Evolutionary conservation across 768 basidiomycete species (phyloP).

Genomic region (Rhodotorula kratochvilovae): DNA sequence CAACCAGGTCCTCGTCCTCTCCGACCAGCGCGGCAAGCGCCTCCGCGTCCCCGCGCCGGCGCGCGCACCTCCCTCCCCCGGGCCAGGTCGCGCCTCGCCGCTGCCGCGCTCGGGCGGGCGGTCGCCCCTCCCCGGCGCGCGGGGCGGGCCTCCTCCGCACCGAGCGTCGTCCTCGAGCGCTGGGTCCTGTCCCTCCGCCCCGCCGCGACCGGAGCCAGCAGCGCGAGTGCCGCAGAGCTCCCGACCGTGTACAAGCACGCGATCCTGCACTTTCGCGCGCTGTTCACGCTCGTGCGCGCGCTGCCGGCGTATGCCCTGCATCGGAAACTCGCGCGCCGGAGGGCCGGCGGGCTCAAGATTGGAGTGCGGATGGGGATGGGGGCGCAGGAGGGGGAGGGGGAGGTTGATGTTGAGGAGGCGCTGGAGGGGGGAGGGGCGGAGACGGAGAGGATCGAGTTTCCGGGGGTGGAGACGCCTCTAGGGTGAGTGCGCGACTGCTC

Average conservation of each 20-base stretch:
- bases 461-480: conserved; percentile 33
- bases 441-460: conserved; percentile 25
- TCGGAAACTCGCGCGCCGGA: conserved; percentile 8
- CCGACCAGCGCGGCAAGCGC: conserved; percentile 12
- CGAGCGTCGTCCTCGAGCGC: conserved; percentile 31
- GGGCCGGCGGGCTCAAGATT: conserved; percentile 14
- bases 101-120: not conserved
- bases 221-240: conserved; percentile 17
- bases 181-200: conserved; percentile 23
- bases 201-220: not conserved
- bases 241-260: conserved; percentile 41
- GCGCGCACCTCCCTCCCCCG: not conserved
- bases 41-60: not conserved
- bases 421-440: not conserved
- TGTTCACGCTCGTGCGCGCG: conserved; percentile 35
- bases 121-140: not conserved
- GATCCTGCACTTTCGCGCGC: conserved; percentile 40
- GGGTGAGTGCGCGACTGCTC: conserved; percentile 37
- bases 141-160: not conserved
- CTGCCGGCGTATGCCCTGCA: conserved; percentile 34
- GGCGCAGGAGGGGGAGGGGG: not conserved
- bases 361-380: not conserved
- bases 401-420: not conserved
- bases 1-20: conserved; percentile 43
- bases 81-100: not conserved